phyloP scores from a whole-genome alignment of 495 filamentous ascomycete genomes.

The Xylaria longipes region DNA sequence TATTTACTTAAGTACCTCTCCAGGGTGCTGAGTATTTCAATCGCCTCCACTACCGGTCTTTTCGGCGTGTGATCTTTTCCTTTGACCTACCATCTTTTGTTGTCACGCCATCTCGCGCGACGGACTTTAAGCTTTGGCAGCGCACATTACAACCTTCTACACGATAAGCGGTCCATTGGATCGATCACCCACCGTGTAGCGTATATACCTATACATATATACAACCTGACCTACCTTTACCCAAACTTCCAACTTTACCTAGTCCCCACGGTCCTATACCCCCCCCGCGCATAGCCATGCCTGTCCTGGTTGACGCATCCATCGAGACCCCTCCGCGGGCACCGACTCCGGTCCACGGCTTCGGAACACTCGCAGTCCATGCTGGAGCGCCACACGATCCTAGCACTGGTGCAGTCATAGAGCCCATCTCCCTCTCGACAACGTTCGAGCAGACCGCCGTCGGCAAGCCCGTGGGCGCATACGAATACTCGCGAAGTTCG shows the following conservation, averaged over 20 bases:
- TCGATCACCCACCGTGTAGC: not conserved
- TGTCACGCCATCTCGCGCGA: slow-evolving; percentile 4
- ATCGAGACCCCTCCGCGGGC: slow-evolving; percentile 52
- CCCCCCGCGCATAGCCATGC: slow-evolving; percentile 38
- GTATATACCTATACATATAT: not conserved
- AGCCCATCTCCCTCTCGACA: slow-evolving; percentile 92
- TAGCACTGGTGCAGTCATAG: slow-evolving; percentile 91
- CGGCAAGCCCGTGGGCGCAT: slow-evolving; percentile 81
- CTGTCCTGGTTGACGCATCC: slow-evolving; percentile 46
- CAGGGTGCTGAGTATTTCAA: slow-evolving; percentile 11
- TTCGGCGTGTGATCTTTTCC: not conserved
- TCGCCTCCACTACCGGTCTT: not conserved
- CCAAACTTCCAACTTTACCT: not conserved
- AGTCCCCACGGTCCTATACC: not conserved
- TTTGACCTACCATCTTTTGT: not conserved
- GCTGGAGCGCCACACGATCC: slow-evolving; percentile 90
- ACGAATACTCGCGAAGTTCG: slow-evolving; percentile 89
- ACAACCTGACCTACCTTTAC: not conserved
- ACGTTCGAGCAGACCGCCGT: slow-evolving; percentile 89
- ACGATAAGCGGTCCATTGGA: not conserved
- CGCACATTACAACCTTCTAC: not conserved
- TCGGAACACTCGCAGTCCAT: slow-evolving; percentile 94
- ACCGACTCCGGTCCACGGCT: slow-evolving; percentile 59
- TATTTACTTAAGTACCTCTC: slow-evolving; percentile 18
- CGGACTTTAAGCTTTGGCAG: not conserved